Conservation (phyloP, 176 grass and related monocot genomes). For the Aegilops sharonensis region DNA sequence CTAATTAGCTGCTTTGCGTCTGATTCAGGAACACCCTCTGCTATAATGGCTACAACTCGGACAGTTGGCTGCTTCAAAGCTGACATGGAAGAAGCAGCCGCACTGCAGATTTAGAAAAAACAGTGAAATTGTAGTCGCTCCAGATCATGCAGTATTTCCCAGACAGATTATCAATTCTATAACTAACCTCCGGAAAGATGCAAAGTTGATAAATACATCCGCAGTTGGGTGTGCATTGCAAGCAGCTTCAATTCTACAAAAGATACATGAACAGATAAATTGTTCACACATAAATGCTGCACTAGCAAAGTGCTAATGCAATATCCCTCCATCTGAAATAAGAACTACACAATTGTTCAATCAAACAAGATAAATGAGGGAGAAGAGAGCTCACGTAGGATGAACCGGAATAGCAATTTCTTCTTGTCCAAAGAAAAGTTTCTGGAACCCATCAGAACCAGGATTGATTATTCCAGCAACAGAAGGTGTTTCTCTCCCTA, state of each 20-base stretch:
- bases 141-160: not conserved
- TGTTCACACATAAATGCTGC: not conserved
- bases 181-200: constrained; percentile 88
- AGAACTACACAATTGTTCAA: constrained; percentile 18
- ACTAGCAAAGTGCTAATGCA: constrained; percentile 7
- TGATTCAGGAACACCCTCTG: constrained; percentile 96
- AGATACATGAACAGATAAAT: constrained; percentile 22
- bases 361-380: not conserved
- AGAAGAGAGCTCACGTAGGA: constrained; percentile 54
- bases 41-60: constrained; percentile 95
- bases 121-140: not conserved
- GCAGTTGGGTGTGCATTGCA: constrained; percentile 84
- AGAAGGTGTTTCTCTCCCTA: constrained; percentile 97
- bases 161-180: constrained; percentile 18
- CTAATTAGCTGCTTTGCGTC: constrained; percentile 91
- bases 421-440: constrained; percentile 98
- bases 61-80: constrained; percentile 94
- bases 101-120: constrained; percentile 61
- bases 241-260: constrained; percentile 90
- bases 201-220: constrained; percentile 99
- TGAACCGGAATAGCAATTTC: constrained; percentile 99
- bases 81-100: constrained; percentile 89
- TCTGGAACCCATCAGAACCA: constrained; percentile 98
- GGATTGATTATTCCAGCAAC: constrained; percentile 99
- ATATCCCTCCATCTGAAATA: not conserved